Evolutionary conservation across 441 rosid genomes (phyloP), one percentile per base, ranked within the genome.

Genomic region (Adansonia gregorii): DNA sequence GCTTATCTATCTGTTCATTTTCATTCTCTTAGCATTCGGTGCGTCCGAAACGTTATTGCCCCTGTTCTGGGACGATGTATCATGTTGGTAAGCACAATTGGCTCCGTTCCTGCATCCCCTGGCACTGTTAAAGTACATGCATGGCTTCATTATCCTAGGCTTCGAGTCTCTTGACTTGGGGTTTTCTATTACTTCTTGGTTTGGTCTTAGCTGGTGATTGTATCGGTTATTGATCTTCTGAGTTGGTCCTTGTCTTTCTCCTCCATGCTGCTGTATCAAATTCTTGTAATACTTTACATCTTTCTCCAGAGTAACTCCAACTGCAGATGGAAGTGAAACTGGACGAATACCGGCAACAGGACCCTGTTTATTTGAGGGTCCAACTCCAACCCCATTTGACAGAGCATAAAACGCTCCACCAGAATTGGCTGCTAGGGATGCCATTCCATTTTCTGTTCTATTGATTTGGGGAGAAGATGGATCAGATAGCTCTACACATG

Each of bases 251-350:
- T 84, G 96, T 82, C 94, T 88, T 69, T 96, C 99, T 41, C 86
- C 97, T 48, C 99, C 99, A 76, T 95, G 99, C 71, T 92, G 97
- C 87, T 95, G 97, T 84, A 95, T 94, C 89, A 95, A 83, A 86
- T 86, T 92, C 86, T 94, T 95, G 80, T 92, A 95, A 80, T 95
- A 95, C 82, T 83, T 91, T 68, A 90, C 41, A 74, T 92, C 97
- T 78, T 87, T 93, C 2, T 90, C 81, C 51, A 85, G 93, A 20
- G 92, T 73, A 41, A 75, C 72, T 78, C 89, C 91, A 35, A 75
- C 78, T 7, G 87, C 66, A 9, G 91, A 80, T 1, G 86, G 74
- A 24, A 84, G 66, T 51, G 91, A 66, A 41, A 78, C 81, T 41
- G 91, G 86, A 73, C 71, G 80, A 63, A 82, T 71, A 58, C 60